These are phyloP conservation scores for Debaryomyces nepalensis DNA, from an alignment of 1,139 yeast genomes.

Conservation along the genomic window DNA sequence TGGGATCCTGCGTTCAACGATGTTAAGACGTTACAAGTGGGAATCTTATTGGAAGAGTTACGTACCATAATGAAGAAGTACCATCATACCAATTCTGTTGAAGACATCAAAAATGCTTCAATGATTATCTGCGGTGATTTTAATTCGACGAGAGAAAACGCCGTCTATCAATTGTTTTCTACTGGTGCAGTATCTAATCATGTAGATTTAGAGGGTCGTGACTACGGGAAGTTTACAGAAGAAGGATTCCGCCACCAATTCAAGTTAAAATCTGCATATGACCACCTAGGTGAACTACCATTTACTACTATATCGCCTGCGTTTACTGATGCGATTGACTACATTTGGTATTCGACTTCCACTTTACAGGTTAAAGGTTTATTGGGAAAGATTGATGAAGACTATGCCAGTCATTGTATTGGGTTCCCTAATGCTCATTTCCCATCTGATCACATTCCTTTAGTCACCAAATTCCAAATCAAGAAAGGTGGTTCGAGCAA, in stretches of 20 bases:
- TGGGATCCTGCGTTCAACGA: slow-evolving; percentile 98
- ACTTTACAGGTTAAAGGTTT: slow-evolving; percentile 81
- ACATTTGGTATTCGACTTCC: slow-evolving; percentile 90
- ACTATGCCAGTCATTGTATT: slow-evolving; percentile 73
- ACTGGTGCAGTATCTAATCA: slow-evolving; percentile 78
- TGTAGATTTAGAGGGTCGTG: slow-evolving; percentile 80
- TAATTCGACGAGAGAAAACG: slow-evolving; percentile 84
- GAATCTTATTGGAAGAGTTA: slow-evolving; percentile 85
- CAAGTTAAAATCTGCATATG: slow-evolving; percentile 84
- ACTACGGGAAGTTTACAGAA: slow-evolving; percentile 89
- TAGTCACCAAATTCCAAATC: slow-evolving; percentile 76
- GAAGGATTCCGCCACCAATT: slow-evolving; percentile 86
- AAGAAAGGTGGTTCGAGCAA: slow-evolving; percentile 47
- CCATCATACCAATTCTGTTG: slow-evolving; percentile 49
- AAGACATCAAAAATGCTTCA: slow-evolving; percentile 69
- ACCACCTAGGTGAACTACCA: slow-evolving; percentile 84
- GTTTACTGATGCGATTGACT: slow-evolving; percentile 92
- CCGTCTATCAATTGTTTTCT: slow-evolving; percentile 88
- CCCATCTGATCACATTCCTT: slow-evolving; percentile 93
- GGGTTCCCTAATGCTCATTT: slow-evolving; percentile 95
- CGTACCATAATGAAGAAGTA: slow-evolving; percentile 62
- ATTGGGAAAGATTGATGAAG: slow-evolving; percentile 81
- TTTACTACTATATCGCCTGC: slow-evolving; percentile 94
- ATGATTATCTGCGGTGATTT: slow-evolving; percentile 93
- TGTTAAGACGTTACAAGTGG: slow-evolving; percentile 95